Percentiles rank a stretch among this genome's conserved stretches.
Evolutionary conservation across 2,329 filamentous ascomycete genomes (phyloP).

Genomic region (Xylogone sp.): DNA sequence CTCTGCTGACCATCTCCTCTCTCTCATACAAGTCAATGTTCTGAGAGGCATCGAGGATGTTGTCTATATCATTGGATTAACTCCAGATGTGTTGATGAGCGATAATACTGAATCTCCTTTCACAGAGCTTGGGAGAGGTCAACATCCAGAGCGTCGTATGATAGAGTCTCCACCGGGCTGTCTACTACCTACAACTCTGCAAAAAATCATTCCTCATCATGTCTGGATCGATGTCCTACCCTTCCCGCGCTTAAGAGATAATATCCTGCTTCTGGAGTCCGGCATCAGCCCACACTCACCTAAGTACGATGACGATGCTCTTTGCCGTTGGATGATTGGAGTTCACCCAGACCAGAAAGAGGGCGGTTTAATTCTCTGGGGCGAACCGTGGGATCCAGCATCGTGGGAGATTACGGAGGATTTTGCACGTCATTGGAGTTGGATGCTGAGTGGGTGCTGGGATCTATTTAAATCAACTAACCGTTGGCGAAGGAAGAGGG

Average conservation of each 20-base stretch:
- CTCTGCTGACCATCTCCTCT: slow-evolving; percentile 10
- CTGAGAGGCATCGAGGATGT: slow-evolving; percentile 9
- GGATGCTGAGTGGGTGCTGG: slow-evolving; percentile 17
- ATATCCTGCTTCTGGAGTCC: slow-evolving; percentile 18
- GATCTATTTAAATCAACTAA: slow-evolving; percentile 23
- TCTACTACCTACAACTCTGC: slow-evolving; percentile 28
- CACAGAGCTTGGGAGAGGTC: slow-evolving; percentile 1
- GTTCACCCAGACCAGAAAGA: slow-evolving; percentile 10
- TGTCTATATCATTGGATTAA: slow-evolving; percentile 11
- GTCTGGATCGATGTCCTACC: slow-evolving; percentile 35
- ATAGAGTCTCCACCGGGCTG: slow-evolving; percentile 6
- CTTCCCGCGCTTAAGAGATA: slow-evolving; percentile 30
- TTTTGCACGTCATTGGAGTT: slow-evolving; percentile 20
- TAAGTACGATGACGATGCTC: neutral
- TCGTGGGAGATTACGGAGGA: slow-evolving; percentile 22
- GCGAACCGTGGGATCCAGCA: slow-evolving; percentile 21
- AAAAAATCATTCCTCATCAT: slow-evolving; percentile 27
- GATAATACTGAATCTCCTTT: slow-evolving; percentile 15
- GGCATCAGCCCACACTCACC: neutral
- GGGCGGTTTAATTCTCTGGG: slow-evolving; percentile 26
- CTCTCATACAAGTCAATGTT: slow-evolving; percentile 13
- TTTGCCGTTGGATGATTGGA: slow-evolving; percentile 5
- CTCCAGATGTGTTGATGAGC: slow-evolving; percentile 6
- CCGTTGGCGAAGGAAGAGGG: slow-evolving; percentile 19
- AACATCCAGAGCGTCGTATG: neutral